Conservation (phyloP, 2,329 filamentous ascomycete genomes). For the Curvularia verruculosa region DNA sequence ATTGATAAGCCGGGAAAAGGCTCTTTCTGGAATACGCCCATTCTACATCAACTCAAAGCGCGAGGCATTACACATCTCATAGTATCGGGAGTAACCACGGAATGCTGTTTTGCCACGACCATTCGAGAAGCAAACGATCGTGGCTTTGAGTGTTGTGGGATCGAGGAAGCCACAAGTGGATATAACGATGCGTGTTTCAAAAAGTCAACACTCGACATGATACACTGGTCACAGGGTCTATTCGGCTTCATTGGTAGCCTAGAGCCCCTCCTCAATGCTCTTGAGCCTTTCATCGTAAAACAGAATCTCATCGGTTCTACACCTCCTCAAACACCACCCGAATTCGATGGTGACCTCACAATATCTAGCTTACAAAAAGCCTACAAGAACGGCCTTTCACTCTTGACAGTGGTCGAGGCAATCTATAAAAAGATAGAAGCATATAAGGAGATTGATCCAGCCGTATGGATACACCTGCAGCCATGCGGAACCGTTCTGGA, state of each 20-base stretch:
- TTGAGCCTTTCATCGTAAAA: constrained; percentile 25
- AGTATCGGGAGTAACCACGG: constrained; percentile 64
- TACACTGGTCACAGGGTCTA: constrained; percentile 59
- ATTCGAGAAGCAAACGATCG: constrained; percentile 64
- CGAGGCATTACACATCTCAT: constrained; percentile 64
- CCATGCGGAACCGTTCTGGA: constrained; percentile 49
- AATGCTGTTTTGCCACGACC: constrained; percentile 64
- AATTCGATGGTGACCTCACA: constrained; percentile 52
- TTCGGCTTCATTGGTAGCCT: constrained; percentile 57
- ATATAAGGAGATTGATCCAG: constrained; percentile 56
- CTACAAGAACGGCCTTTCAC: constrained; percentile 54
- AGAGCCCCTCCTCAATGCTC: constrained; percentile 49
- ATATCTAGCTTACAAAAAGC: constrained; percentile 52
- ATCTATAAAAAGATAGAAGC: constrained; percentile 57
- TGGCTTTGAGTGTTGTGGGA: constrained; percentile 64
- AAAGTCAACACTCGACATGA: constrained; percentile 56
- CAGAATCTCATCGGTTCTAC: constrained; percentile 11
- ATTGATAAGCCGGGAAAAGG: constrained; percentile 67
- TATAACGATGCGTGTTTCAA: constrained; percentile 57
- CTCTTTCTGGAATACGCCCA: constrained; percentile 63
- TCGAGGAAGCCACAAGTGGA: constrained; percentile 54
- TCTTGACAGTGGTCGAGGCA: constrained; percentile 52
- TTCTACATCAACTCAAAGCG: constrained; percentile 61
- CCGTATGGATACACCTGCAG: constrained; percentile 59
- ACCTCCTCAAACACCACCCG: constrained; percentile 47